Evolutionary conservation across 805 yeast species (phyloP).

Genomic region (Metschnikowia lunata): DNA sequence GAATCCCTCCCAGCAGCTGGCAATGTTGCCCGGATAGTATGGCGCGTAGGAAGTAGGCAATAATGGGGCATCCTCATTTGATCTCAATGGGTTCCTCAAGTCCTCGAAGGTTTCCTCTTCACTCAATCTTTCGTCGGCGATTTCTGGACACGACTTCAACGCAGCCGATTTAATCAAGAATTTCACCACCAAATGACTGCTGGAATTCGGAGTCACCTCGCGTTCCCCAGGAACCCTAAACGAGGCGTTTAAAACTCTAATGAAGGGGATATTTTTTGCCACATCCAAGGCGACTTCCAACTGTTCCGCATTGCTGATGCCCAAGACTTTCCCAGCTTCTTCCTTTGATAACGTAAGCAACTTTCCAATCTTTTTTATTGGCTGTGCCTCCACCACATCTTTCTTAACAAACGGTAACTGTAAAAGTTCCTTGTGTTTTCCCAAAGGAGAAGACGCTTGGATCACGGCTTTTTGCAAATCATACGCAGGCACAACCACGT

Average conservation of each 20-base stretch:
- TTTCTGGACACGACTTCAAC: constrained; percentile 52
- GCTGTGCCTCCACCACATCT: constrained; percentile 38
- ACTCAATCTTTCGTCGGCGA: constrained; percentile 37
- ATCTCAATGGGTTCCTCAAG: constrained; percentile 65
- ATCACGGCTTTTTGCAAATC: constrained; percentile 67
- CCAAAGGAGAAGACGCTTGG: constrained; percentile 65
- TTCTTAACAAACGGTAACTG: constrained; percentile 76
- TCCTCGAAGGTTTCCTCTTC: constrained; percentile 64
- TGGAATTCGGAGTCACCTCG: constrained; percentile 58
- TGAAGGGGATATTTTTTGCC: constrained; percentile 63
- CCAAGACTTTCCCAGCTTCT: constrained; percentile 53
- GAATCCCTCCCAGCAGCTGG: constrained; percentile 61
- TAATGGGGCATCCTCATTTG: constrained; percentile 63
- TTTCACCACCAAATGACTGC: constrained; percentile 71
- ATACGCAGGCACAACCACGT: constrained; percentile 53
- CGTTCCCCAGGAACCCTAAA: constrained; percentile 87
- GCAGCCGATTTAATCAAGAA: constrained; percentile 70
- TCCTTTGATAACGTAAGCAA: constrained; percentile 55
- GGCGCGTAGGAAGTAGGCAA: constrained; percentile 70
- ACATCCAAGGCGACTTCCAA: constrained; percentile 48
- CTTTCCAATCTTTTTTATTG: constrained; percentile 65
- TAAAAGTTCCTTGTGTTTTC: constrained; percentile 56
- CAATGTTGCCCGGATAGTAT: constrained; percentile 58
- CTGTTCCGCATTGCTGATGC: constrained; percentile 44
- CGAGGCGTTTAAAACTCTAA: constrained; percentile 64